Evolutionary conservation across 441 rosid species (phyloP).

Genomic region (Croton setiger): DNA sequence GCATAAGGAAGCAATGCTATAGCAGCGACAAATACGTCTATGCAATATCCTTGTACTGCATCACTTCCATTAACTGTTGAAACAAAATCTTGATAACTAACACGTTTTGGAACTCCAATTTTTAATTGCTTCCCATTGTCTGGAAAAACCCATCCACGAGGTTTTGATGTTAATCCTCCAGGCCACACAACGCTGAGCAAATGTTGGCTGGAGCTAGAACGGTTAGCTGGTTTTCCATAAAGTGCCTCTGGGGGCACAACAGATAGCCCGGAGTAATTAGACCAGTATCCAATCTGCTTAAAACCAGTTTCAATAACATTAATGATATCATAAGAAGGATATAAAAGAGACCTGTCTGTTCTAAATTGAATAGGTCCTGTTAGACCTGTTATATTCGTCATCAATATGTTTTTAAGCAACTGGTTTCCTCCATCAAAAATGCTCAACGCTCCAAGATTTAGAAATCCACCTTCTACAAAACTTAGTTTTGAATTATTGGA

Average conservation of each 20-base stretch:
- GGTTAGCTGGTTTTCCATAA: constrained; percentile 54
- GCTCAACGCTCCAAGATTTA: constrained; percentile 74
- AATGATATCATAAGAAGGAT: constrained; percentile 74
- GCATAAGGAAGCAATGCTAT: constrained; percentile 73
- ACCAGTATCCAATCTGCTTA: constrained; percentile 78
- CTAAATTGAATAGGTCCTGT: constrained; percentile 64
- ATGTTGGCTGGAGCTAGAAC: constrained; percentile 70
- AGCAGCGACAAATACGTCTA: constrained; percentile 79
- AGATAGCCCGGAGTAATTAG: constrained; percentile 80
- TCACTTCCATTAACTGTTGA: constrained; percentile 41
- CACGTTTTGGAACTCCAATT: constrained; percentile 79
- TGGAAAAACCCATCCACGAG: constrained; percentile 98
- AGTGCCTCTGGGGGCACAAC: constrained; percentile 64
- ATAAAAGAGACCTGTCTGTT: constrained; percentile 50
- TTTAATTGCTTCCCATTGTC: constrained; percentile 69
- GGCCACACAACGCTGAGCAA: constrained; percentile 72
- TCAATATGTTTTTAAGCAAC: constrained; percentile 54
- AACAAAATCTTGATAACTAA: constrained; percentile 56
- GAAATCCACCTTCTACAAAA: constrained; percentile 39
- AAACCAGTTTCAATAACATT: constrained; percentile 45
- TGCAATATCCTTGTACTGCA: constrained; percentile 66
- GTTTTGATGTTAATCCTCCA: constrained; percentile 52
- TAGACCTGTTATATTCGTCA: constrained; percentile 62
- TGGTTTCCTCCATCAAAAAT: constrained; percentile 59
- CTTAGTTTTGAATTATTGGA: constrained; percentile 53